Evolutionary conservation across 2,329 filamentous ascomycete species (phyloP).

Genomic region (Sarocladiaceae sp.): DNA sequence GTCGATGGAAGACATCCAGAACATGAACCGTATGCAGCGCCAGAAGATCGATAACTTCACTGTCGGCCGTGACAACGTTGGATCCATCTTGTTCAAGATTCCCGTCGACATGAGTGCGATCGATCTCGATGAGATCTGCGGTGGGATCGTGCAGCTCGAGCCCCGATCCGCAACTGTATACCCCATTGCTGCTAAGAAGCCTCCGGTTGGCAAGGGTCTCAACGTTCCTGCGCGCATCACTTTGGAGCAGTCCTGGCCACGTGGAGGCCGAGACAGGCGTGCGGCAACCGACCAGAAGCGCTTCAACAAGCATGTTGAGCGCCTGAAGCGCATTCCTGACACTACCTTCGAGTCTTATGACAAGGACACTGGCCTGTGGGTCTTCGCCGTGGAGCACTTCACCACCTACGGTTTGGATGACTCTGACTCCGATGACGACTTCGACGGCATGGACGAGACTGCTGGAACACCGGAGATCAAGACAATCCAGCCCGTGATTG

Average conservation of each 20-base stretch:
- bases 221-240: slow-evolving; percentile 85
- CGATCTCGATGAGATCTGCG: slow-evolving; percentile 73
- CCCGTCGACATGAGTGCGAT: slow-evolving; percentile 77
- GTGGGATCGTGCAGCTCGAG: slow-evolving; percentile 67
- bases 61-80: slow-evolving; percentile 77
- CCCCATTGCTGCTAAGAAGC: slow-evolving; percentile 67
- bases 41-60: slow-evolving; percentile 68
- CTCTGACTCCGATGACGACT: slow-evolving; percentile 60
- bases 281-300: slow-evolving; percentile 51
- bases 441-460: slow-evolving; percentile 23
- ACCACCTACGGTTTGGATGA: slow-evolving; percentile 90
- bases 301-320: slow-evolving; percentile 75
- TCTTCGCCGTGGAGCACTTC: slow-evolving; percentile 91
- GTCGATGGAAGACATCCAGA: slow-evolving; percentile 63
- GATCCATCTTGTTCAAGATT: slow-evolving; percentile 73
- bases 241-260: slow-evolving; percentile 91
- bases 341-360: slow-evolving; percentile 82
- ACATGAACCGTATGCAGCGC: slow-evolving; percentile 74
- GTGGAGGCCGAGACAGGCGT: slow-evolving; percentile 51
- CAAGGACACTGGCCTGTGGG: slow-evolving; percentile 75
- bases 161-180: slow-evolving; percentile 86
- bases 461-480: slow-evolving; percentile 17
- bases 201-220: slow-evolving; percentile 75
- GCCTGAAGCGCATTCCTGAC: slow-evolving; percentile 70
- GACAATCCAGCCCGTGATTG: slow-evolving; percentile 15